phyloP scores from a whole-genome alignment of 1,284 basidiomycete species.

The Boletus sp. region DNA sequence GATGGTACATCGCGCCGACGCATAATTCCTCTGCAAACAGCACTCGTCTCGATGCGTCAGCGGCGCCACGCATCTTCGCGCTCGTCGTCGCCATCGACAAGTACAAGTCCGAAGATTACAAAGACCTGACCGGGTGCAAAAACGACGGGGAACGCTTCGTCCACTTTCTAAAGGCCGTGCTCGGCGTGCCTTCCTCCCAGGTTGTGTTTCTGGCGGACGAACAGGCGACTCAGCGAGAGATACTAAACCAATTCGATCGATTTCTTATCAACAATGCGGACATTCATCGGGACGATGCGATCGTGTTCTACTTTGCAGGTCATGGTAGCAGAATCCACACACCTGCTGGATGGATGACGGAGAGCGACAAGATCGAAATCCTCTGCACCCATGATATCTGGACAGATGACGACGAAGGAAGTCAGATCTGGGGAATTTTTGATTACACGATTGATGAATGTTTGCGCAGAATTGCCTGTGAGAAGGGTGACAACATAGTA shows the following conservation, averaged over 20 bases:
- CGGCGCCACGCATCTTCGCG: constrained; percentile 48
- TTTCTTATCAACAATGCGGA: constrained; percentile 58
- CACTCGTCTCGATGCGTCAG: background rate
- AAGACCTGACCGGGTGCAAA: constrained; percentile 58
- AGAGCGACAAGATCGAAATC: constrained; percentile 50
- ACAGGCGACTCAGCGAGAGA: constrained; percentile 55
- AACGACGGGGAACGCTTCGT: constrained; percentile 57
- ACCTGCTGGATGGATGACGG: constrained; percentile 55
- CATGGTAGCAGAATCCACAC: constrained; percentile 57
- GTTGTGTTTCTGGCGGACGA: constrained; percentile 55
- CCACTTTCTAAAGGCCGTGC: constrained; percentile 51
- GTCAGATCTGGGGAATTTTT: constrained; percentile 41
- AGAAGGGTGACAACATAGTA: constrained; percentile 63
- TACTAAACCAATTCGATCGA: constrained; percentile 48
- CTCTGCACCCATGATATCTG: constrained; percentile 59
- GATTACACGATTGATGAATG: constrained; percentile 60
- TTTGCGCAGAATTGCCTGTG: constrained; percentile 49
- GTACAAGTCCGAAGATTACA: constrained; percentile 48
- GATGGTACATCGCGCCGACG: background rate
- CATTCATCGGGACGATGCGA: constrained; percentile 60
- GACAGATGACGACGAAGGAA: constrained; percentile 42
- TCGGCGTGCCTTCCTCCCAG: constrained; percentile 57
- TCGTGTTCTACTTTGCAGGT: constrained; percentile 67
- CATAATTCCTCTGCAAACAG: background rate
- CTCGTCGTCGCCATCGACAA: constrained; percentile 62